phyloP scores from a whole-genome alignment of 2,329 filamentous ascomycete genomes.

The Leptographium lundbergii region DNA sequence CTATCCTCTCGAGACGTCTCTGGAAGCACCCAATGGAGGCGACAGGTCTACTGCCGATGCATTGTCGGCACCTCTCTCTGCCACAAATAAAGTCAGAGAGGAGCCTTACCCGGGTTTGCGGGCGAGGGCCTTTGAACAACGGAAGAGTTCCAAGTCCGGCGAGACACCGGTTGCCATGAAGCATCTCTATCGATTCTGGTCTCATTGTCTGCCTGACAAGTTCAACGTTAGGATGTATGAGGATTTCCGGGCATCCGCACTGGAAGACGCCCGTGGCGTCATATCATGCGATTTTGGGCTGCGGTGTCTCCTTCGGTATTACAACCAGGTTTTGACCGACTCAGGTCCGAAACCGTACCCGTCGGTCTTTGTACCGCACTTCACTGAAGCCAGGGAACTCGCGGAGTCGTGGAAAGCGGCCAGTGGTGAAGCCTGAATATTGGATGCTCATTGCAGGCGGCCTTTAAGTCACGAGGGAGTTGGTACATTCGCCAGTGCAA shows the following conservation, averaged over 20 bases:
- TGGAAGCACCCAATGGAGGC: background rate
- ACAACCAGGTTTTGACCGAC: constrained; percentile 25
- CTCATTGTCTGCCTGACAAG: constrained; percentile 56
- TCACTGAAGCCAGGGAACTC: constrained; percentile 14
- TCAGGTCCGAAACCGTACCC: constrained; percentile 15
- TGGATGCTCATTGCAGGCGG: background rate
- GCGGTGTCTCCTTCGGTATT: constrained; percentile 52
- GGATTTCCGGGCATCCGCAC: constrained; percentile 56
- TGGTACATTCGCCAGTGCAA: background rate
- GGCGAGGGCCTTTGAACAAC: constrained; percentile 24
- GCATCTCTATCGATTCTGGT: constrained; percentile 63
- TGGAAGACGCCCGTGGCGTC: constrained; percentile 45
- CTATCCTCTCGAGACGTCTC: background rate
- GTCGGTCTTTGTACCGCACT: constrained; percentile 17
- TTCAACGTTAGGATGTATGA: constrained; percentile 67
- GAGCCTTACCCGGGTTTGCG: constrained; percentile 24
- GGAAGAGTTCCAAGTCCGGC: constrained; percentile 19
- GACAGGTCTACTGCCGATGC: background rate
- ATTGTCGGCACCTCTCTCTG: background rate
- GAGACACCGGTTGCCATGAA: constrained; percentile 44
- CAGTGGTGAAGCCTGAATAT: background rate
- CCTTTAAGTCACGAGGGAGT: background rate
- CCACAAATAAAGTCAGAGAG: background rate
- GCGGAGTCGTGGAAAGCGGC: background rate
- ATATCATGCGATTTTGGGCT: constrained; percentile 40